These are phyloP conservation scores for Podospora pseudocomata DNA, from an alignment of 495 filamentous ascomycete genomes.

Conservation along the genomic window DNA sequence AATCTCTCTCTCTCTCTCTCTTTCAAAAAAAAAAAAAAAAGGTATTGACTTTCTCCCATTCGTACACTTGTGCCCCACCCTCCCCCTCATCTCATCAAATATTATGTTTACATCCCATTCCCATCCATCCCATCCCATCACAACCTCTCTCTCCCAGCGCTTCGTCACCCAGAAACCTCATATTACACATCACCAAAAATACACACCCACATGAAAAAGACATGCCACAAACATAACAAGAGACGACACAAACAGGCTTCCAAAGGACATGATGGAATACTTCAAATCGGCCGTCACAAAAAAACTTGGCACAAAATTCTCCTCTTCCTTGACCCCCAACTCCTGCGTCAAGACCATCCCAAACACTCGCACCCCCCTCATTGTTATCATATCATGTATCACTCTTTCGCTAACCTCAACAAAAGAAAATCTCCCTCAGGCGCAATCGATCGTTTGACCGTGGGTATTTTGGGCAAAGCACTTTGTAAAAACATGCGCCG, in stretches of 20 bases:
- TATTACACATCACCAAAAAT: background rate
- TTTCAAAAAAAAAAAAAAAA: background rate
- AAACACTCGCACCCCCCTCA: background rate
- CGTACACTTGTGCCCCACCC: background rate
- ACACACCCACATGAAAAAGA: background rate
- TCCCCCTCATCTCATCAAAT: background rate
- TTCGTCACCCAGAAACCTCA: background rate
- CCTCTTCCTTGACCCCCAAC: background rate
- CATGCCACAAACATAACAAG: background rate
- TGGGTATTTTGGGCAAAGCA: conserved; percentile 11
- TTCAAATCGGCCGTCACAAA: background rate
- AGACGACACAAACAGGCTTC: background rate
- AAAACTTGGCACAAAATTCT: background rate
- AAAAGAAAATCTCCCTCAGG: conserved; percentile 5
- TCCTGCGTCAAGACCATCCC: background rate
- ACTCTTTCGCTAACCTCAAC: background rate
- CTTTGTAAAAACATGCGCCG: conserved; percentile 2
- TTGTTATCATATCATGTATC: conserved; percentile 14
- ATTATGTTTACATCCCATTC: background rate
- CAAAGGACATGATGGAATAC: background rate
- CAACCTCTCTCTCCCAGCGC: background rate
- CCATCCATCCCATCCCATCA: background rate
- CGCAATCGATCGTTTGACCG: background rate
- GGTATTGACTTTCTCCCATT: background rate
- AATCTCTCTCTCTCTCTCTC: background rate